Conservation (phyloP, 2,329 filamentous ascomycete species). For the Neopestalotiopsis sp. region DNA sequence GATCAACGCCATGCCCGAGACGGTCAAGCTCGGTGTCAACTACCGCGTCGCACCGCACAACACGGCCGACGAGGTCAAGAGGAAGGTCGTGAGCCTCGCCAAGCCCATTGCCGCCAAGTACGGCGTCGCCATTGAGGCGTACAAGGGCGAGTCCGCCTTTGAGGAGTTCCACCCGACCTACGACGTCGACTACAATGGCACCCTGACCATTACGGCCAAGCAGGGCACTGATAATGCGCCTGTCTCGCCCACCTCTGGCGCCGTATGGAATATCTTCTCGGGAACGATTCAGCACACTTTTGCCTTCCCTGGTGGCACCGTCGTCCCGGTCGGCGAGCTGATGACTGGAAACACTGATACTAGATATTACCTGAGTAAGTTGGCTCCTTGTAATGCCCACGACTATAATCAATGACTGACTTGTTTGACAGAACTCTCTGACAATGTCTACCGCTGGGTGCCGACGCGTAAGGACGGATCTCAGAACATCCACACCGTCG, state of each 20-base stretch:
- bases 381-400: neutral
- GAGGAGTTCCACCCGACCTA: constrained; percentile 36
- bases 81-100: constrained; percentile 52
- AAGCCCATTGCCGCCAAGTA: constrained; percentile 52
- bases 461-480: constrained; percentile 40
- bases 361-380: constrained; percentile 42
- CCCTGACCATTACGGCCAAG: constrained; percentile 41
- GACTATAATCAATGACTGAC: neutral
- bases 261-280: constrained; percentile 38
- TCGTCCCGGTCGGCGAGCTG: constrained; percentile 42
- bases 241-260: constrained; percentile 40
- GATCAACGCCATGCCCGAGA: constrained; percentile 63
- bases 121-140: constrained; percentile 53
- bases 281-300: constrained; percentile 40
- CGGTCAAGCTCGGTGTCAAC: constrained; percentile 57
- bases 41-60: constrained; percentile 63
- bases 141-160: constrained; percentile 45
- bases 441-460: constrained; percentile 45
- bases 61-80: constrained; percentile 49
- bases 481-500: constrained; percentile 42
- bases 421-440: constrained; percentile 35
- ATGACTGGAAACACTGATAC: constrained; percentile 46
- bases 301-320: constrained; percentile 41
- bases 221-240: constrained; percentile 41
- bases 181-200: constrained; percentile 47